Evolutionary conservation across 1,284 basidiomycete genomes (phyloP), one percentile per base, ranked within the genome.

Genomic region (Melanopsichium pennsylvanicum): DNA sequence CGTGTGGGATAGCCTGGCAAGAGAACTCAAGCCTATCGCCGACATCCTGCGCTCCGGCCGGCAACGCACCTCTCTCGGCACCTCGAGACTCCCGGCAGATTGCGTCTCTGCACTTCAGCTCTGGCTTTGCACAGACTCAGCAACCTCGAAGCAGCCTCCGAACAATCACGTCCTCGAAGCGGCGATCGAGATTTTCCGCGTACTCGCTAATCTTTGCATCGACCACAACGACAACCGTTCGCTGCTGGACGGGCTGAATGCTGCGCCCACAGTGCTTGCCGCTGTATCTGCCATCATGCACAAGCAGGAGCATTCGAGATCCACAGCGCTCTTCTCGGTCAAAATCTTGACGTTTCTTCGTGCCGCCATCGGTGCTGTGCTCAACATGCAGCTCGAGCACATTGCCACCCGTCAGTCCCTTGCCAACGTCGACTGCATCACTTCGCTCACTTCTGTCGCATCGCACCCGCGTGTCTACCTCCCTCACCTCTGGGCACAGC

Each of bases 271-370:
- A 50, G 84, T 92, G 41, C 87, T 88, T 73, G 91, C 89, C 3
- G 86, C 89, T 3, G 86, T 92, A 45, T 91, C 91, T 5, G 87
- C 89, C 8, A 83, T 93, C 26, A 81, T 93, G 40, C 93, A 93
- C 75, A 86, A 87, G 13, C 88, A 88, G 61, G 48, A 50, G 10
- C 49, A 46, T 4, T 70, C 68, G 1, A 51, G 64, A 21, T 68
- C 64, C 7, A 35, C 64, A 10, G 58, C 68, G 18, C 51, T 58
- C n/a, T 62, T 68, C 36, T 64, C 67, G 10, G 43, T 55, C 51
- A 56, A 44, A 23, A 41, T 61, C 29, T 85, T 92, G 33, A 88
- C 86, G 74, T 84, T 92, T 54, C 84, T 92, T 45, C 87, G 88
- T 74, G 91, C 90, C 4, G 86, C 89, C 4, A 86, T 92, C 50